Evolutionary conservation across 2,329 filamentous ascomycete genomes (phyloP).

Genomic region (Bipolaris oryzae): DNA sequence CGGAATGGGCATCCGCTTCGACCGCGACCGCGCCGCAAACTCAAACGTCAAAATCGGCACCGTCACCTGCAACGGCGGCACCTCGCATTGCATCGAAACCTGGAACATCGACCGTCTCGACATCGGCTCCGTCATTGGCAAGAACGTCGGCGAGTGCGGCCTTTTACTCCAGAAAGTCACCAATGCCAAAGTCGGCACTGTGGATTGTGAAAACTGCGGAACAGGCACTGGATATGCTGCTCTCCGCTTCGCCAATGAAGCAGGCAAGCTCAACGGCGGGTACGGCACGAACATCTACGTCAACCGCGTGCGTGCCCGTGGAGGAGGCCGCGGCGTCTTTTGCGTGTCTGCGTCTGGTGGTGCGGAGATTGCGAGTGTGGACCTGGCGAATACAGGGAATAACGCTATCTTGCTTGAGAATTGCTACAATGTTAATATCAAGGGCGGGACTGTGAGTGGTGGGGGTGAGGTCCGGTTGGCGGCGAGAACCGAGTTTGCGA

Average conservation of each 20-base stretch:
- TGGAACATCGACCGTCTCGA: conserved; percentile 64
- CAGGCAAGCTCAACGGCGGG: conserved; percentile 57
- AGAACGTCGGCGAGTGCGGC: conserved; percentile 62
- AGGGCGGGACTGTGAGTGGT: conserved; percentile 58
- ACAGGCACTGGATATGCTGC: conserved; percentile 62
- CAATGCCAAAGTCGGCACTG: conserved; percentile 60
- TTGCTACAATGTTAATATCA: conserved; percentile 62
- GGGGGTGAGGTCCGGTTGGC: conserved; percentile 63
- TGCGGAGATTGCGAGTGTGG: conserved; percentile 57
- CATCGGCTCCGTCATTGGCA: conserved; percentile 60
- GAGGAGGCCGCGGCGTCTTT: conserved; percentile 63
- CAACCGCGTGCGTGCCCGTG: conserved; percentile 61
- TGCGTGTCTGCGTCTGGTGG: conserved; percentile 63
- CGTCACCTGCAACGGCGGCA: conserved; percentile 59
- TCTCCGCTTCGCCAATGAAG: conserved; percentile 63
- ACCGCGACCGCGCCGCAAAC: conserved; percentile 61
- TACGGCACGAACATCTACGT: conserved; percentile 61
- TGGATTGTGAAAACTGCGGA: conserved; percentile 63
- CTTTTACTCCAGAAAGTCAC: conserved; percentile 61
- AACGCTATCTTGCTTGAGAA: conserved; percentile 66
- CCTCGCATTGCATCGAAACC: conserved; percentile 63
- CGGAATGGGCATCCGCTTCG: conserved; percentile 64
- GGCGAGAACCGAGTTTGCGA: conserved; percentile 61
- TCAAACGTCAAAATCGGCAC: conserved; percentile 61
- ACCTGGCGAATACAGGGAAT: conserved; percentile 61